Base-by-base conservation (phyloP, 2,329 filamentous ascomycete species). In the Aspergillus sclerotialis region DNA sequence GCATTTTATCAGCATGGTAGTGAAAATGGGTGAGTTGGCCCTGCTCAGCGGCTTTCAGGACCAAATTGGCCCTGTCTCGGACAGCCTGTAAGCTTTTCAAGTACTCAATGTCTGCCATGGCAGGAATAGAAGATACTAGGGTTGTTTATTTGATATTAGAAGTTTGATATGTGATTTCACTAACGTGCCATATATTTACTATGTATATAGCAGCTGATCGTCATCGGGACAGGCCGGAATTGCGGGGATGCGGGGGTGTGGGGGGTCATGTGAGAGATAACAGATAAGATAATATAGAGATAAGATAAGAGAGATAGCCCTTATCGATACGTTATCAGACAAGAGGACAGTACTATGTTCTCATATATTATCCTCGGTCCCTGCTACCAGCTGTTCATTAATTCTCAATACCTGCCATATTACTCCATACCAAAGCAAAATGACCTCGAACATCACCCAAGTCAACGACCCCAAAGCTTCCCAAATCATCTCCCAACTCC, bases 21-120 rank as follows among this genome's bases (percentile, higher is more conserved):
- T 63, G 52, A 33, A 70, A 72, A 43, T 69, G 64, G 39, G 50
- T 60, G 19, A 72, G 46, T 5, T 55, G 46, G 3, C 58, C 58
- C 4, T 52, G 39, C 35, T 61, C 50, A n/a, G 68, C 68, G 1
- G 57, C 55, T 19, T 56, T 47, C 26, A 56, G 37, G 4, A 58
- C 53, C 9, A 36, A 26, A 24, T 47, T 46, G 4, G 55, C 50
- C 24, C 45, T 42, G 30, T 50, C 41, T 10, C 55, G 53, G 16
- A 58, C 53, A 3, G 53, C 50, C 36, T 55, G 39, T 1, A 58
- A 40, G 31, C 50, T 43, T 25, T 56, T 48, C 9, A 58, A 30
- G 29, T 50, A 42, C 32, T 55, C 42, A n/a, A 56, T 50, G 12
- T 27, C 25, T n/a, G 25, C 12, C 25, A 28, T 28, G 10, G 5